Evolutionary conservation across 345 rosid genomes (phyloP), one percentile per base, ranked within the genome.

Genomic region (Lepidium africanum): DNA sequence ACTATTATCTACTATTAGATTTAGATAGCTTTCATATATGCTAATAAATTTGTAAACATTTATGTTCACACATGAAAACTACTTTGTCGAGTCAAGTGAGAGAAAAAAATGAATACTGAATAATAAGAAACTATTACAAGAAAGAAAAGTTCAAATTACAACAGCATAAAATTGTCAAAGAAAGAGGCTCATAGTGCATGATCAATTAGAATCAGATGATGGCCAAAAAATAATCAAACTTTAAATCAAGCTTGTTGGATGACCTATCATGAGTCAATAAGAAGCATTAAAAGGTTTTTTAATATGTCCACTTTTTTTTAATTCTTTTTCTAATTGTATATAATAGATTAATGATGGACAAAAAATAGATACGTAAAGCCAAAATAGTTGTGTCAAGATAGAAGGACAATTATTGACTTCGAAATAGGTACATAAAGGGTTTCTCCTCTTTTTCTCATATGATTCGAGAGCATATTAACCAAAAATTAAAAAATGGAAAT

Each of bases 181-280:
- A 74, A 74, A 60, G 72, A 60, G 77, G 77, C 77, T 74, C 54
- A 2, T 67, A 74, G 73, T 74, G 77, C 73, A 30, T 30, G 33
- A 30, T 74, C 69, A 25, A 36, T 53, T 12, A 21, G 54, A 54
- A 45, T 74, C 73, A 67, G 10, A 59, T 50, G 35, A 59, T 73
- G 67, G 7, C 27, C 72, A 12, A 68, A 48, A 57, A 30, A 17
- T 66, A 52, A 67, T 38, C 33, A 36, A 42, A 58, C 46, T 43
- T 59, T 67, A 33, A 33, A 42, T 35, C 41, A 67, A 52, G 66
- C 63, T 67, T 67, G 56, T 73, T 65, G 41, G 72, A 36, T 53
- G 77, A 52, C 73, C 57, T 15, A 58, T 30, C 33, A 30, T 40
- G 51, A 65, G 72, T 51, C 72, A 59, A 59, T 73, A 67, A 42